phyloP scores from a whole-genome alignment of 2,329 filamentous ascomycete genomes.

The Aspergillus sp. region DNA sequence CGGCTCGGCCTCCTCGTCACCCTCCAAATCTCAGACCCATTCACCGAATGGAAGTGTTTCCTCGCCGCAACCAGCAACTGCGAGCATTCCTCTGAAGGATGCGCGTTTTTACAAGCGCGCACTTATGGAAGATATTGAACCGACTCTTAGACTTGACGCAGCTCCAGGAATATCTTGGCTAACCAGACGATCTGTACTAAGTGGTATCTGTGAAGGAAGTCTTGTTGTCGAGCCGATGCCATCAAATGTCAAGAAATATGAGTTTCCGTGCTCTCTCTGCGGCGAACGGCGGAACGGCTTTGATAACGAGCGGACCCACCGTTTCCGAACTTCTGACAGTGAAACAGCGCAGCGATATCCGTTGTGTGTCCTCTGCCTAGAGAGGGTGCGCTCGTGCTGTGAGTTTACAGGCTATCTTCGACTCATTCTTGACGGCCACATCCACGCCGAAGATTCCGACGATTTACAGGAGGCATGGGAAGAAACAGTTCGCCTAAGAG shows the following conservation, averaged over 20 bases:
- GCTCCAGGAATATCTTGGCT: slow-evolving; percentile 94
- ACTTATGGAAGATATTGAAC: slow-evolving; percentile 88
- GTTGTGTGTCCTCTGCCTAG: slow-evolving; percentile 83
- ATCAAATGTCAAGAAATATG: slow-evolving; percentile 51
- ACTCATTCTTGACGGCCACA: slow-evolving; percentile 89
- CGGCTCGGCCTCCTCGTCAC: slow-evolving; percentile 60
- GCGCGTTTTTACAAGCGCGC: slow-evolving; percentile 92
- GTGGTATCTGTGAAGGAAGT: slow-evolving; percentile 78
- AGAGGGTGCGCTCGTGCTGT: slow-evolving; percentile 80
- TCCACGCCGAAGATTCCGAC: slow-evolving; percentile 78
- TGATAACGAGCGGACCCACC: slow-evolving; percentile 73
- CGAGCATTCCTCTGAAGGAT: slow-evolving; percentile 69
- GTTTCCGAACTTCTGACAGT: slow-evolving; percentile 84
- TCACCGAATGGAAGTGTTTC: slow-evolving; percentile 45
- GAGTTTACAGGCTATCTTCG: slow-evolving; percentile 90
- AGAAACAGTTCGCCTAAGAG: slow-evolving; percentile 82
- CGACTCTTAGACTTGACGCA: slow-evolving; percentile 82
- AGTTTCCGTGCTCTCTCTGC: slow-evolving; percentile 77
- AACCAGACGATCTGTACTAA: slow-evolving; percentile 79
- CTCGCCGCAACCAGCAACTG: slow-evolving; percentile 45
- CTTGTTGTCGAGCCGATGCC: slow-evolving; percentile 88
- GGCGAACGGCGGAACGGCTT: slow-evolving; percentile 75
- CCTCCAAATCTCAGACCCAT: slow-evolving; percentile 59
- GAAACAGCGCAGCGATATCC: slow-evolving; percentile 87
- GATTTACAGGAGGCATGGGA: slow-evolving; percentile 91